These are phyloP conservation scores for Claviceps monticola DNA, from an alignment of 2,329 filamentous ascomycete genomes.

Conservation along the genomic window DNA sequence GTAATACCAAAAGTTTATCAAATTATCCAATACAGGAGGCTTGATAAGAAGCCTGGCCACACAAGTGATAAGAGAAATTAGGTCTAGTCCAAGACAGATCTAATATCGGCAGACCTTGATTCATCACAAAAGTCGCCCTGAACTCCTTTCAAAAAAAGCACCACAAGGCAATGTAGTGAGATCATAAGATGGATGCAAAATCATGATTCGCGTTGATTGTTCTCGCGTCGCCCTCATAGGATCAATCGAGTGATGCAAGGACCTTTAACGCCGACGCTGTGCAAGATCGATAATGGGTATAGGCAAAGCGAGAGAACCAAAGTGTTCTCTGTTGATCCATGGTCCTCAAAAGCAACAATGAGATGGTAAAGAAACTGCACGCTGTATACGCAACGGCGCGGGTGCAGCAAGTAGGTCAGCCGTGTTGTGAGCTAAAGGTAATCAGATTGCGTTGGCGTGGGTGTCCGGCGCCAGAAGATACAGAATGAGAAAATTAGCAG, in stretches of 20 bases:
- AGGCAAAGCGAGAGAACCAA: background rate
- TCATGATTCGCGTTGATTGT: background rate
- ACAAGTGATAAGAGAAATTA: background rate
- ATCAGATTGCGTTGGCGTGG: no score
- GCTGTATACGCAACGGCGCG: background rate
- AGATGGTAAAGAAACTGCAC: background rate
- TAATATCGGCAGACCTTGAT: background rate
- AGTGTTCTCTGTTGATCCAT: background rate
- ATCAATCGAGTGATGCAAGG: background rate
- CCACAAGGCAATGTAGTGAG: background rate
- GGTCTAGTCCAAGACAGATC: background rate
- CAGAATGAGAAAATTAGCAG: no score
- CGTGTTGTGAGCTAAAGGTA: background rate
- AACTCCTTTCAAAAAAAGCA: background rate
- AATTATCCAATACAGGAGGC: background rate
- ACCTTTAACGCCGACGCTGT: constrained; percentile 4
- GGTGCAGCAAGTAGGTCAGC: background rate
- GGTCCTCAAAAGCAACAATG: background rate
- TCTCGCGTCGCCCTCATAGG: background rate
- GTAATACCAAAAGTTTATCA: no score
- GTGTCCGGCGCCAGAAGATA: no score
- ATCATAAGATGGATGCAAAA: background rate
- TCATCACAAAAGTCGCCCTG: background rate
- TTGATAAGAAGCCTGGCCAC: background rate
- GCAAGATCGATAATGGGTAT: background rate